Evolutionary conservation across 1,139 yeast species (phyloP), one percentile per base, ranked within the genome.

Genomic region (Hansenula anomala): DNA sequence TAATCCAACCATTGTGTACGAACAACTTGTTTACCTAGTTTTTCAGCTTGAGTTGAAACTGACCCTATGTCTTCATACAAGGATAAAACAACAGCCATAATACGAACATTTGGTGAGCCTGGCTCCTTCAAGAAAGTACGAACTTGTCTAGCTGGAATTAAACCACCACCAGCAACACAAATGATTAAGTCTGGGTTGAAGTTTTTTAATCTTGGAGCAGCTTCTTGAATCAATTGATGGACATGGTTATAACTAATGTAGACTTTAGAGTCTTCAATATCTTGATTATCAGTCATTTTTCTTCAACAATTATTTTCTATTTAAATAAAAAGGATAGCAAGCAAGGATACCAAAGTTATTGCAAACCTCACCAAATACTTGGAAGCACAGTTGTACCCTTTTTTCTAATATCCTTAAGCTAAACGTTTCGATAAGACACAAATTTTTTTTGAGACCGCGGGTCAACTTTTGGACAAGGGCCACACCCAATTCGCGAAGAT

Each of bases 1-100:
- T 88, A 89, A 63, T 90, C 96, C 41, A 90, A 78, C 97, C 97
- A 90, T 66, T 90, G 97, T 37, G 96, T 86, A 66, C 97, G 81
- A 34, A 87, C 82, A 33, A 90, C 97, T 58, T 86, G 84, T 42
- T 85, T 77, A 33, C 97, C 97, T 33, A 78, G 78, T 37, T 68
- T 63, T 61, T 89, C 96, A 31, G 62, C 74, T 38, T 65, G 68
- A 22, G 73, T 68, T 25, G 81, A 78, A 30, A 69, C 73, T 34
- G 82, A 73, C 19, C 75, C 85, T 46, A 85, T 60, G 54, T 85
- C 92, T 63, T 90, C 97, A 61, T 90, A 90, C 37, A 90, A 73
- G 0, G 96, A 87, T 50, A 90, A 72, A 34, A 94, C 94, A 55
- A 90, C 87, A 40, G 97, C 97, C 79, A 87, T 92, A 56, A 90